phyloP scores from a whole-genome alignment of 2,329 filamentous ascomycete genomes.

The Beauveria rudraprayagi region DNA sequence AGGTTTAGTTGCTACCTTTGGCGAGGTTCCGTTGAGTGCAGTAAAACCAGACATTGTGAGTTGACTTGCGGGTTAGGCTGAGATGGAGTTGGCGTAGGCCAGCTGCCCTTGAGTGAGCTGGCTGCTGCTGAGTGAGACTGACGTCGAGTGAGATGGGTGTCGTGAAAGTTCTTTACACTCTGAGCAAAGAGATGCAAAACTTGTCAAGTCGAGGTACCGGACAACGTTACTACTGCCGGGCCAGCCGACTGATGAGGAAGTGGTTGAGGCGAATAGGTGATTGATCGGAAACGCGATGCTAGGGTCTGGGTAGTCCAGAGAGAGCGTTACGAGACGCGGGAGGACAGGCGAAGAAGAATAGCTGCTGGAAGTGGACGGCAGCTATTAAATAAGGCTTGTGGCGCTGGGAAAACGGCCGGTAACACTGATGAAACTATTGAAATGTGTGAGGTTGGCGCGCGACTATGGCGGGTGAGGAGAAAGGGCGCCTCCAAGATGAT shows the following conservation, averaged over 20 bases:
- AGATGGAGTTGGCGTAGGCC: neutral
- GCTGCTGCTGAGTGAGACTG: no score
- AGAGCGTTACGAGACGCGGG: neutral
- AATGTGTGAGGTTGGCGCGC: conserved; percentile 4
- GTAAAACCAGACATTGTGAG: conserved; percentile 41
- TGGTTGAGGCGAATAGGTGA: neutral
- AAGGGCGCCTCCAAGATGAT: conserved; percentile 7
- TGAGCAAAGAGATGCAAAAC: neutral
- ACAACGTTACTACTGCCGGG: neutral
- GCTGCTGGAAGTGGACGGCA: neutral
- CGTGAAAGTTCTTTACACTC: neutral
- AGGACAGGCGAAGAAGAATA: neutral
- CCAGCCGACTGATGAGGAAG: neutral
- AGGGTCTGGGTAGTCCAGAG: neutral
- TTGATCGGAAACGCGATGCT: neutral
- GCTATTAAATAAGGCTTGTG: neutral
- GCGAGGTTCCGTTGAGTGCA: conserved; percentile 43
- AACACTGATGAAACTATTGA: neutral
- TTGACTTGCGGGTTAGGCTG: neutral
- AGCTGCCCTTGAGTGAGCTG: neutral
- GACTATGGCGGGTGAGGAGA: conserved; percentile 10
- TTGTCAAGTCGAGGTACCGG: neutral
- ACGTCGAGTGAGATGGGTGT: neutral
- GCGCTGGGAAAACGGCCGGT: neutral
- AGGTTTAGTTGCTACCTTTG: conserved; percentile 21